These are phyloP conservation scores for Cryptosporidium viatorum DNA, from an alignment of 169 alveolate genomes.

Conservation along the genomic window DNA sequence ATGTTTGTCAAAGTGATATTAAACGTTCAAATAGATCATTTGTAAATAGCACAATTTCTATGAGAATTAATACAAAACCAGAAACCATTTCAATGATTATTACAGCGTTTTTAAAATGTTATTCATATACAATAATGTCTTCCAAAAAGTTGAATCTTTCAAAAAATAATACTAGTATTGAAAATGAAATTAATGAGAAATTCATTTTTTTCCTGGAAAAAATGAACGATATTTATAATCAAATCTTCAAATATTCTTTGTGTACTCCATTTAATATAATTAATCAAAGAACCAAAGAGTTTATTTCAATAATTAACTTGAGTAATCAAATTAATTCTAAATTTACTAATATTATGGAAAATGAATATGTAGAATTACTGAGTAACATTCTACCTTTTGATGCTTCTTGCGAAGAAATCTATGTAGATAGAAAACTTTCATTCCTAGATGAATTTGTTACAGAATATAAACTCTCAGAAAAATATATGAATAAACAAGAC, in stretches of 20 bases:
- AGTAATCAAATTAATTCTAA: neutral
- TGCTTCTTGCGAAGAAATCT: slow-evolving; percentile 77
- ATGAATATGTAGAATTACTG: slow-evolving; percentile 16
- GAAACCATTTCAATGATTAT: slow-evolving; percentile 60
- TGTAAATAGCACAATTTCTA: neutral
- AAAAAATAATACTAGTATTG: neutral
- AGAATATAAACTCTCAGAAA: slow-evolving; percentile 27
- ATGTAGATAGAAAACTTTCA: slow-evolving; percentile 54
- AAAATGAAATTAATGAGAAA: neutral
- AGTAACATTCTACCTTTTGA: slow-evolving; percentile 70
- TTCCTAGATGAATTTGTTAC: slow-evolving; percentile 52
- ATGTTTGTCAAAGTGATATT: slow-evolving; percentile 1
- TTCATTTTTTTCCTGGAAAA: slow-evolving; percentile 9
- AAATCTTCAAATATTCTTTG: neutral
- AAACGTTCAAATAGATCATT: neutral
- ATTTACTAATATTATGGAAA: neutral
- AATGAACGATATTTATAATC: slow-evolving; percentile 41
- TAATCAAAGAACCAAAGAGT: slow-evolving; percentile 48
- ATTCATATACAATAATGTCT: slow-evolving; percentile 17
- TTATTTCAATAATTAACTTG: slow-evolving; percentile 59
- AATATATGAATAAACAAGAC: neutral
- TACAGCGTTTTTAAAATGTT: slow-evolving; percentile 28
- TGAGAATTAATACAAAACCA: neutral
- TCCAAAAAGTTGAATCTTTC: neutral
- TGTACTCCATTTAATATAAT: slow-evolving; percentile 10